These are phyloP conservation scores for Acanthamoeba sp. DNA, from an alignment of 208 protist species.

Conservation along the genomic window DNA sequence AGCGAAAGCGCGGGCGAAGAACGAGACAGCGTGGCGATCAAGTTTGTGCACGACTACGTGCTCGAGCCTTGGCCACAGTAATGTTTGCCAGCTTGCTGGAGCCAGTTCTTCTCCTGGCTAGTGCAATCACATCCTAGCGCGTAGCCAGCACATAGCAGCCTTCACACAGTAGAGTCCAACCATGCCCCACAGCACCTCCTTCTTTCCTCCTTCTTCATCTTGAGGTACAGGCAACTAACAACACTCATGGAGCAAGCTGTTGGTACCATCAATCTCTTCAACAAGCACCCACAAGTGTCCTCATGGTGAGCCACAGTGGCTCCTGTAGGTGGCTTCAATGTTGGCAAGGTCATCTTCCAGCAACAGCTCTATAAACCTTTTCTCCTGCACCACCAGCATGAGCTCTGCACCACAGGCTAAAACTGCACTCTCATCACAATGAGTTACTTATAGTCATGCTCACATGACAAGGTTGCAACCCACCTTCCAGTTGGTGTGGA, in stretches of 20 bases:
- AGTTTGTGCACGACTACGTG: no score
- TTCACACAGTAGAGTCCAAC: background rate
- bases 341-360: background rate
- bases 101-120: no score
- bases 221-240: no score
- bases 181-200: background rate
- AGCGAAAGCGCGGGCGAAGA: no score
- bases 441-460: background rate
- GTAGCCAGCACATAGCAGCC: no score
- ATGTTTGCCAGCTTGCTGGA: no score
- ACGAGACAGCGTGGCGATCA: no score
- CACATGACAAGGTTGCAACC: background rate
- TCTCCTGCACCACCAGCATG: background rate
- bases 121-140: no score
- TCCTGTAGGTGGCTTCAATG: background rate
- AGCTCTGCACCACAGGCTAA: no score
- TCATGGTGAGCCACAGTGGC: background rate
- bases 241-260: no score
- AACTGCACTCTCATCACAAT: no score
- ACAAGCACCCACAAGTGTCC: constrained; percentile 5
- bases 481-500: constrained; percentile 55
- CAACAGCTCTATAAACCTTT: background rate
- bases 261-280: background rate
- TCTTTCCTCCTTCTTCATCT: background rate
- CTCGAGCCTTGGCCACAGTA: no score